These are phyloP conservation scores for Xerophyta viscosa DNA, from an alignment of 106 monocot genomes.

Conservation along the genomic window DNA sequence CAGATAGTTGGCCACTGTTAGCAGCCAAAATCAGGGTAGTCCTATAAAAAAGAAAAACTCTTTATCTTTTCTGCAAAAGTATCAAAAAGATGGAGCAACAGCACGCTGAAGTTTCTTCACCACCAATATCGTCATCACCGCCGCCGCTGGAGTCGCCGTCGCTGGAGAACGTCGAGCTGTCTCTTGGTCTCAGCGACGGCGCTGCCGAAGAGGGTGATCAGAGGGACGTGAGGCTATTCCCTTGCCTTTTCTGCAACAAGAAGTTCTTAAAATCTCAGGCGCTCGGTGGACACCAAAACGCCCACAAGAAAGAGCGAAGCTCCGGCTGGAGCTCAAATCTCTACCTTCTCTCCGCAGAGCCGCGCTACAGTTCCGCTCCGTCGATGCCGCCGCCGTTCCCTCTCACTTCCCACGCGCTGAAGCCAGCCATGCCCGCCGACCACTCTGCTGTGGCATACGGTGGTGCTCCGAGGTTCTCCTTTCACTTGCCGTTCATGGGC, in stretches of 20 bases:
- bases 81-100: not conserved
- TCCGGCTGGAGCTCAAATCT: slow-evolving; percentile 28
- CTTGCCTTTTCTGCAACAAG: slow-evolving; percentile 88
- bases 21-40: too few species aligned
- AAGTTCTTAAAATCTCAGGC: slow-evolving; percentile 86
- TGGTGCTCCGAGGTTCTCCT: slow-evolving; percentile 7
- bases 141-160: not conserved
- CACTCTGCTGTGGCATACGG: not conserved
- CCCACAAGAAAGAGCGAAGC: slow-evolving; percentile 77
- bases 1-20: too few species aligned
- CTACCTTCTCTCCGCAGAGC: not conserved
- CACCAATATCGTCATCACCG: not conserved
- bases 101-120: too few species aligned
- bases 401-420: slow-evolving; percentile 35
- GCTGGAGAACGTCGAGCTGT: slow-evolving; percentile 13
- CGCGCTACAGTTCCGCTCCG: too few species aligned
- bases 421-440: not conserved
- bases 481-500: slow-evolving; percentile 4
- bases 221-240: slow-evolving; percentile 49
- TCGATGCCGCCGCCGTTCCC: slow-evolving; percentile 11
- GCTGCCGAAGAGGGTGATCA: not conserved
- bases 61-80: not conserved
- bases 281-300: slow-evolving; percentile 83
- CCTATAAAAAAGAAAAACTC: too few species aligned
- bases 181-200: slow-evolving; percentile 23